Conservation (phyloP, 768 basidiomycete genomes). For the Lyophyllum semitale region DNA sequence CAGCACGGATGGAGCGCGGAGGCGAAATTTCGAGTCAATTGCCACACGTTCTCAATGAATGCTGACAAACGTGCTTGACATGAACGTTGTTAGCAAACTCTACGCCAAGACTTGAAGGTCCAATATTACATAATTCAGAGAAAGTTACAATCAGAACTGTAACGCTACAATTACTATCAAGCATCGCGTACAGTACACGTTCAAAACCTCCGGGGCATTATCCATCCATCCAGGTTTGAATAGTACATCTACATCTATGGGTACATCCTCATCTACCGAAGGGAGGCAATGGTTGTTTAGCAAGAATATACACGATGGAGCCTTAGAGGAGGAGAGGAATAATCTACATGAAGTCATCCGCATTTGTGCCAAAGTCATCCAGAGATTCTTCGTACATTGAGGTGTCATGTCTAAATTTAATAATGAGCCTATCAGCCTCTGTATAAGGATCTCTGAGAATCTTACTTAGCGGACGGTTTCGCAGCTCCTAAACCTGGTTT, state of each 20-base stretch:
- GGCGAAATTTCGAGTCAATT: slow-evolving; percentile 1
- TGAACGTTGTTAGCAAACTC: neutral
- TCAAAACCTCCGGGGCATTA: slow-evolving; percentile 8
- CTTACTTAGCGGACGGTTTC: slow-evolving; percentile 67
- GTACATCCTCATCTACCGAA: slow-evolving; percentile 5
- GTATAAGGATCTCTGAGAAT: slow-evolving; percentile 6
- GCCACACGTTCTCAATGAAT: slow-evolving; percentile 2
- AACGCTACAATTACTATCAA: neutral
- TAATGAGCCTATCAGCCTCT: slow-evolving; percentile 12
- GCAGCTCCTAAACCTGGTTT: slow-evolving; percentile 79
- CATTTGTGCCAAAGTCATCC: slow-evolving; percentile 79
- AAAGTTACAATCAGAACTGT: neutral
- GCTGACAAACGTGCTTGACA: slow-evolving; percentile 16
- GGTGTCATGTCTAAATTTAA: slow-evolving; percentile 67
- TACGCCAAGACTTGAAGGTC: neutral
- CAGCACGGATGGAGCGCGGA: neutral
- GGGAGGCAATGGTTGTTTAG: neutral
- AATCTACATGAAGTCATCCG: slow-evolving; percentile 90
- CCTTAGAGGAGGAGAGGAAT: neutral
- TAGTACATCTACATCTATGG: slow-evolving; percentile 1
- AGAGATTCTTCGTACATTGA: slow-evolving; percentile 82
- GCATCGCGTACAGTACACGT: neutral
- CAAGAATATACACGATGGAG: neutral
- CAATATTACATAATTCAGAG: too few species aligned
- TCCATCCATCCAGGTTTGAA: slow-evolving; percentile 6